phyloP scores from a whole-genome alignment of 2,329 filamentous ascomycete genomes.

The Neurospora sp. region DNA sequence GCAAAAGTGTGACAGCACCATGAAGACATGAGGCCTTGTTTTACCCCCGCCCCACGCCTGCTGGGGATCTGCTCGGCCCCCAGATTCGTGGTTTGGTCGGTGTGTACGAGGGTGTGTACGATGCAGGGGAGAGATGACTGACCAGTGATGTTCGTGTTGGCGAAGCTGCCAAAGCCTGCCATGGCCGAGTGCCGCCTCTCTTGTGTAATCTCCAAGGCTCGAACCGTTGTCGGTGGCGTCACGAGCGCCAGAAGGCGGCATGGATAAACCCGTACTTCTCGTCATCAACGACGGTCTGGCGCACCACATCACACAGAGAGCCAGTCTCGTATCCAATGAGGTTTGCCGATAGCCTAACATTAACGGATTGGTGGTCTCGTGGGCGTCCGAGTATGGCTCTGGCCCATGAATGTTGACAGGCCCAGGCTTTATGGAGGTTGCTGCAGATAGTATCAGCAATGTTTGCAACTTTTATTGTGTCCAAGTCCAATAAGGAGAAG shows the following conservation, averaged over 20 bases:
- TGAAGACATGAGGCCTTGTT: background rate
- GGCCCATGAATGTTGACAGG: background rate
- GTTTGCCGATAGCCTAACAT: background rate
- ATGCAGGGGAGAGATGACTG: background rate
- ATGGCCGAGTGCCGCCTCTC: background rate
- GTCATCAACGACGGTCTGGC: background rate
- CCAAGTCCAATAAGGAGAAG: background rate
- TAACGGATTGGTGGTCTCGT: background rate
- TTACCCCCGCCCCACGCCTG: background rate
- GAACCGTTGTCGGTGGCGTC: background rate
- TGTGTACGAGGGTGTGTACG: background rate
- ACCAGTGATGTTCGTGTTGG: background rate
- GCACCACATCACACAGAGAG: background rate
- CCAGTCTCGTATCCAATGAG: background rate
- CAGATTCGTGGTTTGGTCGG: background rate
- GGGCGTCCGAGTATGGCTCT: background rate
- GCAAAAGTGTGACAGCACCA: background rate
- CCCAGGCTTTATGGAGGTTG: background rate
- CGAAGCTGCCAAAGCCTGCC: background rate
- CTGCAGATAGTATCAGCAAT: background rate
- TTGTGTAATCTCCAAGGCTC: background rate
- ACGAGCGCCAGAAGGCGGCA: background rate
- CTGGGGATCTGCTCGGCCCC: background rate
- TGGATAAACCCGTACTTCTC: background rate
- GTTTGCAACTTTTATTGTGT: background rate